These are phyloP conservation scores for Perkinsus olseni DNA, from an alignment of 169 alveolate genomes.

Conservation along the genomic window DNA sequence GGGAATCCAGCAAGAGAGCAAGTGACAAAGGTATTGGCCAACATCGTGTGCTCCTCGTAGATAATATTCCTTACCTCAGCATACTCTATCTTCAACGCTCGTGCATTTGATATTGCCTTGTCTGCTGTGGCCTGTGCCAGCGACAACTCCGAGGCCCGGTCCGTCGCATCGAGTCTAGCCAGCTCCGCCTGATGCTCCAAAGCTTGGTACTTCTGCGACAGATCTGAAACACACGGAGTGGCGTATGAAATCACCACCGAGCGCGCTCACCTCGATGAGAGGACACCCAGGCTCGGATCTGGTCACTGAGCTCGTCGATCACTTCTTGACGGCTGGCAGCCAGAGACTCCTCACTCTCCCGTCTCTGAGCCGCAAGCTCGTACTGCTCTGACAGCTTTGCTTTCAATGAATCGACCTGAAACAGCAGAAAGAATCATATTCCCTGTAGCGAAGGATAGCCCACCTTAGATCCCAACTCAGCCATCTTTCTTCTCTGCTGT, in stretches of 20 bases:
- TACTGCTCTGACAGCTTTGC: neutral
- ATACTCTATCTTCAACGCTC: neutral
- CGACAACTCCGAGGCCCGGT: neutral
- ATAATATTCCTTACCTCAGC: neutral
- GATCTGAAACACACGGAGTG: neutral
- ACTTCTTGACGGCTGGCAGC: neutral
- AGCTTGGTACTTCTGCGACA: neutral
- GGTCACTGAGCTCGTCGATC: neutral
- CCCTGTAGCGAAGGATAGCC: neutral
- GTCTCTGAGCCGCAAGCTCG: neutral
- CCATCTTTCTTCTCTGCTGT: neutral
- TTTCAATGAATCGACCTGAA: neutral
- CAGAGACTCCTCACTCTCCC: neutral
- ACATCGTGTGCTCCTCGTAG: no score
- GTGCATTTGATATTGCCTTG: neutral
- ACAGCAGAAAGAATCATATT: neutral
- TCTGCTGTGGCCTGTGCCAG: neutral
- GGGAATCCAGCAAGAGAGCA: neutral
- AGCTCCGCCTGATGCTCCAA: neutral
- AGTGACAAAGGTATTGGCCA: no score
- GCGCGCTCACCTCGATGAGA: neutral
- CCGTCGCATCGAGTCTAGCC: neutral
- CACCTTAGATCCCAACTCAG: neutral
- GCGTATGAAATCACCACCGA: neutral
- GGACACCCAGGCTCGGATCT: neutral